phyloP scores from a whole-genome alignment of 805 yeast species.

The Yueomyces sinensis region DNA sequence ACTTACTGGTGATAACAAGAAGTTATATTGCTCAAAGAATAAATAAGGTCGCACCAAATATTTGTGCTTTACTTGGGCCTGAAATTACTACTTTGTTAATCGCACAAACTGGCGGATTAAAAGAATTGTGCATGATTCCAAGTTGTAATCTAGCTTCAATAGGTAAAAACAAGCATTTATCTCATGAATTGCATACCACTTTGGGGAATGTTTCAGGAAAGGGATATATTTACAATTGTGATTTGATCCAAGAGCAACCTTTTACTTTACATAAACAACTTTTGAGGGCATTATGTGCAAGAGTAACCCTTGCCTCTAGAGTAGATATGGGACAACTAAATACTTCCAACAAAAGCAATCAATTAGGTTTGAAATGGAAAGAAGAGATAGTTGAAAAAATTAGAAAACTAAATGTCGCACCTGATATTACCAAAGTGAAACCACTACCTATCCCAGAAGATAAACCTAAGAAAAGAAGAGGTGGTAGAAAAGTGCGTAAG shows the following conservation, averaged over 20 bases:
- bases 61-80: slow-evolving; percentile 59
- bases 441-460: slow-evolving; percentile 68
- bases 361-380: slow-evolving; percentile 44
- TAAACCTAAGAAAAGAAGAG: slow-evolving; percentile 66
- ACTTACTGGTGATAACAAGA: slow-evolving; percentile 6
- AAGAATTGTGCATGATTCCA: slow-evolving; percentile 53
- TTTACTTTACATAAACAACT: slow-evolving; percentile 52
- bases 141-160: slow-evolving; percentile 74
- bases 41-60: slow-evolving; percentile 62
- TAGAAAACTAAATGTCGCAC: slow-evolving; percentile 66
- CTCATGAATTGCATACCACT: slow-evolving; percentile 23
- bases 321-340: slow-evolving; percentile 42
- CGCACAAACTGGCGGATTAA: slow-evolving; percentile 55
- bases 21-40: slow-evolving; percentile 44
- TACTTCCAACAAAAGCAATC: slow-evolving; percentile 30
- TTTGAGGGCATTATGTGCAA: slow-evolving; percentile 66
- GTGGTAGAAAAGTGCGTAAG: slow-evolving; percentile 71
- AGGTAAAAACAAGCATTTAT: slow-evolving; percentile 35
- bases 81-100: slow-evolving; percentile 61
- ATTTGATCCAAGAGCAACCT: slow-evolving; percentile 45
- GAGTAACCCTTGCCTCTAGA: slow-evolving; percentile 70
- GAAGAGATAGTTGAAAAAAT: slow-evolving; percentile 49
- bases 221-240: slow-evolving; percentile 56
- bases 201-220: slow-evolving; percentile 40
- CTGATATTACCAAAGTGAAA: slow-evolving; percentile 54